Percentiles rank a stretch among this genome's conserved stretches.
Conservation (phyloP, 2,329 filamentous ascomycete genomes). For the Venturia asperata region DNA sequence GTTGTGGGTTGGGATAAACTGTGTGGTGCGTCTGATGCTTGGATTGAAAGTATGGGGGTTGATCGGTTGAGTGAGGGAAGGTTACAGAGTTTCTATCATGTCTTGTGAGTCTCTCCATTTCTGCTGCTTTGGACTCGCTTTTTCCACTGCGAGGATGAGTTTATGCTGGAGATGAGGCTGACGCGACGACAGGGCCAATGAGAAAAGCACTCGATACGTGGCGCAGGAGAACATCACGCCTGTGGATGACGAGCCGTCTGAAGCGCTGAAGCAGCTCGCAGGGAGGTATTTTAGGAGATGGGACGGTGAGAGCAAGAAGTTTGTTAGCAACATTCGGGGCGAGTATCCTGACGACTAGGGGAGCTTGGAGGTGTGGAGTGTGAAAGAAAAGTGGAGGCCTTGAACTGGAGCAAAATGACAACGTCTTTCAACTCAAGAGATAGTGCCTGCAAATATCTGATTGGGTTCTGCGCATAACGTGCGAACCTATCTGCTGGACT, state of each 20-base stretch:
- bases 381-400: no score
- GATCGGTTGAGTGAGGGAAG: slow-evolving; percentile 52
- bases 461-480: no score
- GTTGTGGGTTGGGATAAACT: slow-evolving; percentile 79
- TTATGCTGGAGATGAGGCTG: slow-evolving; percentile 13
- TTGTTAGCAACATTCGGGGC: slow-evolving; percentile 76
- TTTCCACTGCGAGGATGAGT: no score
- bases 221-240: slow-evolving; percentile 73
- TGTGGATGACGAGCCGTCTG: slow-evolving; percentile 37
- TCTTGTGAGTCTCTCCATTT: slow-evolving; percentile 57
- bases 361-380: not conserved
- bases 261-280: slow-evolving; percentile 60
- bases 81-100: slow-evolving; percentile 73
- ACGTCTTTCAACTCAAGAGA: no score
- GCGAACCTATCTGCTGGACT: no score
- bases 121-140: no score
- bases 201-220: slow-evolving; percentile 65
- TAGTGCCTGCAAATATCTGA: no score
- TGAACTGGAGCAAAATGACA: no score
- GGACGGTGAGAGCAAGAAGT: slow-evolving; percentile 57
- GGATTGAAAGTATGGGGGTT: slow-evolving; percentile 58
- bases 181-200: slow-evolving; percentile 47
- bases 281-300: slow-evolving; percentile 87
- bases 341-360: slow-evolving; percentile 64
- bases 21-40: slow-evolving; percentile 53